Evolutionary conservation across 2,329 filamentous ascomycete species (phyloP).

Genomic region (Pestalotiopsis sp.): DNA sequence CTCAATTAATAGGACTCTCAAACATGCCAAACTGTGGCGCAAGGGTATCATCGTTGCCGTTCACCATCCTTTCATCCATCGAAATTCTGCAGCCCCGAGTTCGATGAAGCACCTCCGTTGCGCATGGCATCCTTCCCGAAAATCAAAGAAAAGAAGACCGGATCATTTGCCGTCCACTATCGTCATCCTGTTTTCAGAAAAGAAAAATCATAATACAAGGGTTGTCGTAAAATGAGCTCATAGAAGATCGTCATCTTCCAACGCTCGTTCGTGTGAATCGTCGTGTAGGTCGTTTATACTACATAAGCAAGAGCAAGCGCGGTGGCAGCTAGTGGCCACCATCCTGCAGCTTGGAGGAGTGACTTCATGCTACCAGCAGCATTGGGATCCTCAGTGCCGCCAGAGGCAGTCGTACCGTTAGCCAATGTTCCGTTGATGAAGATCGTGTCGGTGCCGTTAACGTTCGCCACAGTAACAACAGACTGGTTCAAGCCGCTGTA

Average conservation of each 20-base stretch:
- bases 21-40: neutral
- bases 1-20: neutral
- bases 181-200: too few relatives aligned
- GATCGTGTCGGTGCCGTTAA: slow-evolving; percentile 66
- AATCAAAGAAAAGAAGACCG: too few relatives aligned
- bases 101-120: neutral
- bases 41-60: neutral
- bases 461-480: slow-evolving; percentile 61
- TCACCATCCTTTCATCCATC: neutral
- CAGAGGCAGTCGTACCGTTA: slow-evolving; percentile 62
- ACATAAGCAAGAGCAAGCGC: slow-evolving; percentile 47
- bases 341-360: slow-evolving; percentile 42
- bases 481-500: slow-evolving; percentile 61
- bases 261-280: neutral
- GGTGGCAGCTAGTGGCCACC: slow-evolving; percentile 51
- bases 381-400: slow-evolving; percentile 42
- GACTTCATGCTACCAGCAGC: slow-evolving; percentile 33
- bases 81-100: neutral
- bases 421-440: slow-evolving; percentile 76
- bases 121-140: neutral
- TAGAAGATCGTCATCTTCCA: neutral
- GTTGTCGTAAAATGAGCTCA: too few relatives aligned
- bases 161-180: too few relatives aligned
- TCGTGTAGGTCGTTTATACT: slow-evolving; percentile 27
- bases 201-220: too few relatives aligned